Percentiles rank a stretch among this genome's conserved stretches.
phyloP scores from a whole-genome alignment of 1,284 basidiomycete genomes.

The Ceratobasidium papillatum region DNA sequence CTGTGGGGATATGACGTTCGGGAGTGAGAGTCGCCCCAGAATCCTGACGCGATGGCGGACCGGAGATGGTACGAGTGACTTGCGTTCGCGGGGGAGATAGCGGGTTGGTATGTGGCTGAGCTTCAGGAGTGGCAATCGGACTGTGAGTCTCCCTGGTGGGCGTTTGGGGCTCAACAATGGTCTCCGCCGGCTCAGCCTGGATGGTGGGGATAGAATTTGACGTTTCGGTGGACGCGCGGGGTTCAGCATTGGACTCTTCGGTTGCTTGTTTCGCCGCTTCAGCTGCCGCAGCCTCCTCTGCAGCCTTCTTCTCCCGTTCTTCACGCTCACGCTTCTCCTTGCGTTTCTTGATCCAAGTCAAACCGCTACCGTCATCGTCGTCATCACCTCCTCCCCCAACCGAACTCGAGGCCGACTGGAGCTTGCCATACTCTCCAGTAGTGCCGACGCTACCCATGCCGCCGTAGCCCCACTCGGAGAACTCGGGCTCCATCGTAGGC shows the following conservation, averaged over 20 bases:
- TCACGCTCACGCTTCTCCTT: constrained; percentile 64
- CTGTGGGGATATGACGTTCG: constrained; percentile 48
- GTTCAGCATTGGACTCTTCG: constrained; percentile 7
- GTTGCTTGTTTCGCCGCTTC: constrained; percentile 32
- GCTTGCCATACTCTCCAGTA: constrained; percentile 49
- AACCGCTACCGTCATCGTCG: constrained; percentile 74
- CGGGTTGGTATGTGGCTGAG: constrained; percentile 26
- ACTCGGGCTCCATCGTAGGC: constrained; percentile 64
- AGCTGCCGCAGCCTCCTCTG: constrained; percentile 39
- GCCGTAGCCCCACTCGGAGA: constrained; percentile 86
- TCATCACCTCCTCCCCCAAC: constrained; percentile 54
- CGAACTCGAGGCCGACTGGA: constrained; percentile 51
- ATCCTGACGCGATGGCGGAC: constrained; percentile 31
- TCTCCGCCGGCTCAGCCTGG: constrained; percentile 24
- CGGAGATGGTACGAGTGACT: constrained; percentile 21
- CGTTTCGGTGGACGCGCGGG: not conserved
- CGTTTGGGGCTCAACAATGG: constrained; percentile 2
- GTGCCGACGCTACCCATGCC: constrained; percentile 73
- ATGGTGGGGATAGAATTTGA: constrained; percentile 25
- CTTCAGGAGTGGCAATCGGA: constrained; percentile 40
- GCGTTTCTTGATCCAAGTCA: constrained; percentile 72
- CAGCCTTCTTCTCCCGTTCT: constrained; percentile 55
- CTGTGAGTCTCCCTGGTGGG: constrained; percentile 43
- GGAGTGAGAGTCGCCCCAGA: constrained; percentile 32
- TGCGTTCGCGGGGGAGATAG: constrained; percentile 20